phyloP scores from a whole-genome alignment of 2,329 filamentous ascomycete genomes.

The Nemania bipapillata region DNA sequence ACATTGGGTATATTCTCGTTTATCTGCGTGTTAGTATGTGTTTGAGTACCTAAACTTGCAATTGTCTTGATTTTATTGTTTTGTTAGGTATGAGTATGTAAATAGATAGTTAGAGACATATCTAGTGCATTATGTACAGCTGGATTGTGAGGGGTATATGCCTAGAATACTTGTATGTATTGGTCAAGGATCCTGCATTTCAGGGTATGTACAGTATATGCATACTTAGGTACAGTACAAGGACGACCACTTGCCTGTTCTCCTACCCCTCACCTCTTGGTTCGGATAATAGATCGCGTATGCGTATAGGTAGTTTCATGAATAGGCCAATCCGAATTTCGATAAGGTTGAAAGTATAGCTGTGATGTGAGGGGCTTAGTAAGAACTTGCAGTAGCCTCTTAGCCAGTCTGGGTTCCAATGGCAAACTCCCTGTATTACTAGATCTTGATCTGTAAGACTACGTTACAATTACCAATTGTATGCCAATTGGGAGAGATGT shows the following conservation, averaged over 20 bases:
- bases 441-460: too few relatives aligned
- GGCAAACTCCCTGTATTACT: too few relatives aligned
- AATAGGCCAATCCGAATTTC: background rate
- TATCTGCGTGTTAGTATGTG: too few relatives aligned
- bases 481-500: too few relatives aligned
- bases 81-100: background rate
- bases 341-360: background rate
- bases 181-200: slow-evolving; percentile 18
- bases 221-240: too few relatives aligned
- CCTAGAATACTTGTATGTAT: background rate
- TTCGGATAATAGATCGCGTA: background rate
- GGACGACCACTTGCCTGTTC: too few relatives aligned
- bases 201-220: background rate
- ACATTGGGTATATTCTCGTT: too few relatives aligned
- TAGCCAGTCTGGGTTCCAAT: background rate
- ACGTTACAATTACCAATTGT: too few relatives aligned
- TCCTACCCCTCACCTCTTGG: slow-evolving; percentile 30
- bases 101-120: too few relatives aligned
- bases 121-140: too few relatives aligned
- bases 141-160: too few relatives aligned
- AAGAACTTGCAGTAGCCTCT: slow-evolving; percentile 26
- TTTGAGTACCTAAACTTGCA: too few relatives aligned
- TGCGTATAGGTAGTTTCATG: background rate
- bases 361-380: slow-evolving; percentile 22
- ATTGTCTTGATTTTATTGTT: background rate